Evolutionary conservation across 225 moss, liverwort and hornwort species (phyloP).

Genomic region (Marchantia paleacea): DNA sequence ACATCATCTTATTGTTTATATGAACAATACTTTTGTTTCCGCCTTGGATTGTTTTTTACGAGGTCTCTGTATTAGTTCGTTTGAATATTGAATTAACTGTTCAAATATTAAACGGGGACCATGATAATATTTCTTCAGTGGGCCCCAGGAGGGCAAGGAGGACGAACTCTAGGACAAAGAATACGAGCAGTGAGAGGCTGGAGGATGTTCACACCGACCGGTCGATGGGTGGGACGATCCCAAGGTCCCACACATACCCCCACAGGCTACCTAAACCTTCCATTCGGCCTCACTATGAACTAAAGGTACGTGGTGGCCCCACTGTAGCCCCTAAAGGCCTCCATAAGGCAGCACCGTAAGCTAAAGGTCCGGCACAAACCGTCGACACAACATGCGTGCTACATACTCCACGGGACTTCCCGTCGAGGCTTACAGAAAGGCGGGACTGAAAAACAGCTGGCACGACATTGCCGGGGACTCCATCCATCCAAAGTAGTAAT

Average conservation of each 20-base stretch:
- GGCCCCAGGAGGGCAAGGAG: too few relatives aligned
- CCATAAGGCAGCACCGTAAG: background rate
- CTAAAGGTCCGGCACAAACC: background rate
- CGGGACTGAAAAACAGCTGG: conserved; percentile 3
- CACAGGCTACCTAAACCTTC: background rate
- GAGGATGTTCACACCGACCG: background rate
- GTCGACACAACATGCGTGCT: background rate
- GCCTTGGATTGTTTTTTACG: too few relatives aligned
- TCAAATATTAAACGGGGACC: too few relatives aligned
- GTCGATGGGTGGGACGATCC: background rate
- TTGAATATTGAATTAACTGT: too few relatives aligned
- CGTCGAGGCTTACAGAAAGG: background rate
- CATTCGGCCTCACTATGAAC: background rate
- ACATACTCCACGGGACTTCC: conserved; percentile 3
- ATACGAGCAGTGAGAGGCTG: background rate
- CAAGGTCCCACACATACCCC: background rate
- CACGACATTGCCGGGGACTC: background rate
- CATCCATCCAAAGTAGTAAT: background rate
- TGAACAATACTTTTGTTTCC: too few relatives aligned
- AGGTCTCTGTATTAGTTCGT: too few relatives aligned
- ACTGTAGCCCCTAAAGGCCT: background rate
- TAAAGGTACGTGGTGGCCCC: background rate
- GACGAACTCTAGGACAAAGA: background rate
- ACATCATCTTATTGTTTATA: too few relatives aligned
- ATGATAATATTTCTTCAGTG: too few relatives aligned